A percentile compares a stretch with the other conserved stretches of the same genome.
These are phyloP conservation scores for Zea mays DNA, from an alignment of 176 grass and related monocot species.

Conservation along the genomic window Zm-B73-REFERENCE-NAM-5.0 NC_050096.1:3266501-3267000, in stretches of 20 bases:
- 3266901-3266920: not conserved
- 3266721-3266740: not conserved
- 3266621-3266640: conserved; percentile 98
- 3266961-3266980: too few species aligned
- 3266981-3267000: too few species aligned
- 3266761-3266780: not conserved
- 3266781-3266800: not conserved
- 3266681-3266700: not conserved
- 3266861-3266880: not conserved
- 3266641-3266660: conserved; percentile 94
- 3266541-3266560: conserved; percentile 30
- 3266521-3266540: conserved; percentile 31
- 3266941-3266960: not conserved
- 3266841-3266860: not conserved
- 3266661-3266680: conserved; percentile 60
- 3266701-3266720: conserved; percentile 1
- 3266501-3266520: conserved; percentile 85
- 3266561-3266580: conserved; percentile 20
- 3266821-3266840: not conserved
- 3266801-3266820: not conserved
- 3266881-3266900: not conserved
- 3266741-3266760: not conserved
- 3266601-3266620: conserved; percentile 98
- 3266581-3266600: conserved; percentile 57
- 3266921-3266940: not conserved